phyloP scores from a whole-genome alignment of 2,329 filamentous ascomycete genomes.

The Cladosporium sphaerospermum region DNA sequence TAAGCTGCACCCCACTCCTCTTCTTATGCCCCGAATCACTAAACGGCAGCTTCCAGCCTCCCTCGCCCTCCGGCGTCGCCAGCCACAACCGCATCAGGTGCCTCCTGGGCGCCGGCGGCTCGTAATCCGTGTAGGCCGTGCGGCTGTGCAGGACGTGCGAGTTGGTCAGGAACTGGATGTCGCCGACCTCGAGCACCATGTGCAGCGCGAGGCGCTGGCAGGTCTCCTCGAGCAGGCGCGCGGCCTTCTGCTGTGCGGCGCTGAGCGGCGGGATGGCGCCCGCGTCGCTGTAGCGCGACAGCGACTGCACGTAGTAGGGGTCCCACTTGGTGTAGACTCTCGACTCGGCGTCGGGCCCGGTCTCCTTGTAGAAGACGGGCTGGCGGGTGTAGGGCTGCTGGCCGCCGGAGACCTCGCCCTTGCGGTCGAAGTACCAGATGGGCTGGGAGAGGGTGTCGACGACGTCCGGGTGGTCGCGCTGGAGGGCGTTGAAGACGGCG shows the following conservation, averaged over 20 bases:
- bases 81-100: constrained; percentile 83
- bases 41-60: constrained; percentile 80
- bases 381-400: constrained; percentile 47
- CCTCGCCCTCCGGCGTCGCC: constrained; percentile 72
- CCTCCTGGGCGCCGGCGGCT: constrained; percentile 61
- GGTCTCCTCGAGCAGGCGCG: constrained; percentile 66
- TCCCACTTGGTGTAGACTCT: constrained; percentile 82
- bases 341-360: constrained; percentile 47
- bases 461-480: constrained; percentile 69
- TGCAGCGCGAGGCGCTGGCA: constrained; percentile 69
- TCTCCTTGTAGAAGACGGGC: constrained; percentile 68
- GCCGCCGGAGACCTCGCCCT: constrained; percentile 70
- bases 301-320: constrained; percentile 76
- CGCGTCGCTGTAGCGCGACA: constrained; percentile 65
- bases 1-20: constrained; percentile 80
- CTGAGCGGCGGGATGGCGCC: constrained; percentile 70
- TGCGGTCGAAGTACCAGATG: constrained; percentile 88
- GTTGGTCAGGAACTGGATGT: constrained; percentile 83
- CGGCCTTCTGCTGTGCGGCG: constrained; percentile 60
- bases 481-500: constrained; percentile 74
- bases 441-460: constrained; percentile 68
- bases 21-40: constrained; percentile 78
- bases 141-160: constrained; percentile 73
- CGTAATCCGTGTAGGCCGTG: constrained; percentile 70
- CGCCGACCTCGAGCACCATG: constrained; percentile 80